phyloP scores from a whole-genome alignment of 129 eudicot species.

The Smallanthus sonchifolius region DNA sequence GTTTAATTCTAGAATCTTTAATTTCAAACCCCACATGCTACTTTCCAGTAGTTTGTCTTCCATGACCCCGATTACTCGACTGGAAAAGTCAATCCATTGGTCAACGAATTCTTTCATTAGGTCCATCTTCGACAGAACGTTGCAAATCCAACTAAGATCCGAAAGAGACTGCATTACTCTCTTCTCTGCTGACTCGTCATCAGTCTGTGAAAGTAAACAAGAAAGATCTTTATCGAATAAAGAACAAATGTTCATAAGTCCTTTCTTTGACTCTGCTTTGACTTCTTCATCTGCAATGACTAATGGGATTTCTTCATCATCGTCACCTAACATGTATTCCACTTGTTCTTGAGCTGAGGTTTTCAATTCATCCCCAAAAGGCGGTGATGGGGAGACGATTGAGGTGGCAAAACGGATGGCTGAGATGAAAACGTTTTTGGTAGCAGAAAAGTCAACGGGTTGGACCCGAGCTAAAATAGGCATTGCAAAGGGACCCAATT shows the following conservation, averaged over 20 bases:
- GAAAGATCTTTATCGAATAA: conserved; percentile 43
- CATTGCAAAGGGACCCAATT: conserved; percentile 73
- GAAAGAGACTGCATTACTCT: conserved; percentile 41
- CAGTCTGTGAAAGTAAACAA: conserved; percentile 34
- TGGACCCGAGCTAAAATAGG: conserved; percentile 62
- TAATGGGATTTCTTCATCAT: conserved; percentile 58
- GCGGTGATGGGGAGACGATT: conserved; percentile 38
- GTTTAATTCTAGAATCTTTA: conserved; percentile 56
- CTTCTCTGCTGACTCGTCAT: conserved; percentile 34
- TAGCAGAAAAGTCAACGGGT: conserved; percentile 46
- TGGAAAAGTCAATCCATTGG: conserved; percentile 59
- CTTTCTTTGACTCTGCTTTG: conserved; percentile 43
- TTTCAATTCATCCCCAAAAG: conserved; percentile 67
- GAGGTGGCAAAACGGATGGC: conserved; percentile 86
- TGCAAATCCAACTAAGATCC: conserved; percentile 79
- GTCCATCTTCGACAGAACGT: conserved; percentile 57
- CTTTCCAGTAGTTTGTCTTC: conserved; percentile 43
- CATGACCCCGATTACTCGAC: conserved; percentile 31
- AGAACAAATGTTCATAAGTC: conserved; percentile 48
- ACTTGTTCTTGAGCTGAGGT: conserved; percentile 93
- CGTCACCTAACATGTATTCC: conserved; percentile 86
- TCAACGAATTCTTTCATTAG: conserved; percentile 71
- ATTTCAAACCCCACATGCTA: conserved; percentile 54
- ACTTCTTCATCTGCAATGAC: conserved; percentile 65
- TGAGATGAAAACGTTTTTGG: conserved; percentile 65